Evolutionary conservation across 2,329 filamentous ascomycete species (phyloP).

Genomic region (Metarhizium robertsii): DNA sequence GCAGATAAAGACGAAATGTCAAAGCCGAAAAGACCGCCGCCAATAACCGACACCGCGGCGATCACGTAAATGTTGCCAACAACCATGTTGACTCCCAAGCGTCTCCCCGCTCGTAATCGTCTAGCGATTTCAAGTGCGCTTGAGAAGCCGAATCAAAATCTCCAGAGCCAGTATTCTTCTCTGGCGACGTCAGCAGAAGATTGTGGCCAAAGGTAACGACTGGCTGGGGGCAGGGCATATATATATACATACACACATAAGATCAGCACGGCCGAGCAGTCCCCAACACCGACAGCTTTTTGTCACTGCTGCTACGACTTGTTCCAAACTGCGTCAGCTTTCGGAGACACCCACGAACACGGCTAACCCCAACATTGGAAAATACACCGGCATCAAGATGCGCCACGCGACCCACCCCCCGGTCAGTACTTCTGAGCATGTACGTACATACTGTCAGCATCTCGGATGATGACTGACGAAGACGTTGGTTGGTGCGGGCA

Average conservation of each 20-base stretch:
- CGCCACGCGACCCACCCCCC: background rate
- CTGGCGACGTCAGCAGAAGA: background rate
- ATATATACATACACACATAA: background rate
- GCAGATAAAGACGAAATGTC: slow-evolving; percentile 54
- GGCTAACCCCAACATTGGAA: background rate
- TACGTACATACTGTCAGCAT: background rate
- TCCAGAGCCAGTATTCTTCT: background rate
- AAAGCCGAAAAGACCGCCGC: slow-evolving; percentile 50
- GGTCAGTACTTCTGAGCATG: background rate
- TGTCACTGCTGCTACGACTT: background rate
- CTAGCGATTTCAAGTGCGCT: background rate
- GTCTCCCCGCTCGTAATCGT: background rate
- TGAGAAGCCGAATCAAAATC: background rate
- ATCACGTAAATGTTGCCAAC: slow-evolving; percentile 27
- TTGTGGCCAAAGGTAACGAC: background rate
- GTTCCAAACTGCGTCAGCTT: background rate
- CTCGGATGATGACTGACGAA: background rate
- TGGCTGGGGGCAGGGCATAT: background rate
- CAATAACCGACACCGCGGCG: slow-evolving; percentile 26
- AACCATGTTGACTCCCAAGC: slow-evolving; percentile 13
- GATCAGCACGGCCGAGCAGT: background rate
- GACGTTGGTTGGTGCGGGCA: background rate
- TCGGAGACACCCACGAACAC: background rate
- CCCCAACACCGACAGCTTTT: background rate
- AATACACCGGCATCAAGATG: background rate